A percentile compares a stretch with the other conserved stretches of the same genome.
These are phyloP conservation scores for Neotropicomus parvogracilis DNA, from an alignment of 1,284 basidiomycete species.

Conservation along the genomic window DNA sequence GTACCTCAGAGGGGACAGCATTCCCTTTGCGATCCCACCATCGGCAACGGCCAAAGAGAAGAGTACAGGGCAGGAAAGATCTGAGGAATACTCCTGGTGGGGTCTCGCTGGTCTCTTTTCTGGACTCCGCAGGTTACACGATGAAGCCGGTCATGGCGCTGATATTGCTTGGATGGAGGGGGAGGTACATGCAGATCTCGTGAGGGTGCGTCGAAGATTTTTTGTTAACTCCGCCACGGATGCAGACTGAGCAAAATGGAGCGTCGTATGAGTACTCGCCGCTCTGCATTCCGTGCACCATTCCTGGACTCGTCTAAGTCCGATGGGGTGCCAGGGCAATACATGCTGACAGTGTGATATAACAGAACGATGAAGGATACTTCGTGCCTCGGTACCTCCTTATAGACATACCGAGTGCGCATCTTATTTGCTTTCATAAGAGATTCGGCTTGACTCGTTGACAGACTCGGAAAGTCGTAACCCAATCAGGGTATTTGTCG, in stretches of 20 bases:
- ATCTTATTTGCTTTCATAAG: neutral
- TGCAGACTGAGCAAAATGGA: conserved; percentile 2
- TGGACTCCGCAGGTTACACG: conserved; percentile 48
- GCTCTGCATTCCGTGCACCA: neutral
- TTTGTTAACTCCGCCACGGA: neutral
- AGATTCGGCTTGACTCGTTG: conserved; percentile 2
- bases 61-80: conserved; percentile 34
- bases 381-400: conserved; percentile 76
- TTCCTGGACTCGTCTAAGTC: conserved; percentile 1
- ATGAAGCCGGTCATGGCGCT: conserved; percentile 31
- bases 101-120: conserved; percentile 67
- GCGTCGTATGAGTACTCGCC: conserved; percentile 2
- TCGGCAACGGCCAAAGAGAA: conserved; percentile 16
- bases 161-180: conserved; percentile 64
- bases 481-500: conserved; percentile 67
- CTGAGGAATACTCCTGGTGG: conserved; percentile 44
- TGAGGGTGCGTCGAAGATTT: conserved; percentile 50
- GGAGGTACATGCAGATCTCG: conserved; percentile 73
- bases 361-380: conserved; percentile 69
- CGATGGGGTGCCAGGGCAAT: conserved; percentile 2
- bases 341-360: conserved; percentile 14
- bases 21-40: conserved; percentile 36
- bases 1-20: conserved; percentile 62
- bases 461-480: conserved; percentile 61
- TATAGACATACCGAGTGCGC: conserved; percentile 75